These are phyloP conservation scores for Pleoardoris graminearum DNA, from an alignment of 2,329 filamentous ascomycete genomes.

Conservation along the genomic window DNA sequence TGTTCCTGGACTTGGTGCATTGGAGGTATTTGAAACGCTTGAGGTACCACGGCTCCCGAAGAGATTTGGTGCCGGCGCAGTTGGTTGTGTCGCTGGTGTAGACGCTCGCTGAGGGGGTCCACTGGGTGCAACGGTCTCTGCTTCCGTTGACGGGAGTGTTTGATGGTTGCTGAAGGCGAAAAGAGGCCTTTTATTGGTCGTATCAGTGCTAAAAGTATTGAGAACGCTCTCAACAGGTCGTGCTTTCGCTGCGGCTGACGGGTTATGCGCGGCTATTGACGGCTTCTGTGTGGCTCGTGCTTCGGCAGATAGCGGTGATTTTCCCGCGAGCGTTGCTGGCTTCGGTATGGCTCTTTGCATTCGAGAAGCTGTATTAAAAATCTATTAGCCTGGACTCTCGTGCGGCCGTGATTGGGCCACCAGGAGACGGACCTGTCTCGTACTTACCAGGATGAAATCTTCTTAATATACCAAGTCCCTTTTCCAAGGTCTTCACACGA, in stretches of 20 bases:
- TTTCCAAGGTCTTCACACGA: conserved; percentile 10
- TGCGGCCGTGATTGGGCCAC: conserved; percentile 3
- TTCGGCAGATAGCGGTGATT: conserved; percentile 5
- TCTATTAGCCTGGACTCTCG: conserved; percentile 1
- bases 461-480: conserved; percentile 11
- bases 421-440: conserved; percentile 4
- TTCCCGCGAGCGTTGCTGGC: conserved; percentile 4
- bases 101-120: conserved; percentile 7
- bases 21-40: conserved; percentile 1
- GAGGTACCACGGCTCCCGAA: conserved; percentile 3
- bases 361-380: conserved; percentile 9
- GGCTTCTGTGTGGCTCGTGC: conserved; percentile 7
- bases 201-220: conserved; percentile 3
- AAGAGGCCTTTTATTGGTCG: neutral
- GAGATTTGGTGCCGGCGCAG: conserved; percentile 4
- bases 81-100: conserved; percentile 8
- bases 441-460: conserved; percentile 11
- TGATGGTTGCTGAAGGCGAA: conserved; percentile 7
- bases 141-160: conserved; percentile 3
- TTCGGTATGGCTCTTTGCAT: conserved; percentile 6
- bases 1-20: conserved; percentile 7
- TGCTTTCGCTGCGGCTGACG: conserved; percentile 1
- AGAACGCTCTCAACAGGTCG: conserved; percentile 3
- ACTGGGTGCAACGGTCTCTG: conserved; percentile 7
- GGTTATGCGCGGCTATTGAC: neutral